Percentiles rank a stretch among this genome's conserved stretches.
Conservation (phyloP, 129 eudicot species). For the Rutidosis leptorrhynchoides region DNA sequence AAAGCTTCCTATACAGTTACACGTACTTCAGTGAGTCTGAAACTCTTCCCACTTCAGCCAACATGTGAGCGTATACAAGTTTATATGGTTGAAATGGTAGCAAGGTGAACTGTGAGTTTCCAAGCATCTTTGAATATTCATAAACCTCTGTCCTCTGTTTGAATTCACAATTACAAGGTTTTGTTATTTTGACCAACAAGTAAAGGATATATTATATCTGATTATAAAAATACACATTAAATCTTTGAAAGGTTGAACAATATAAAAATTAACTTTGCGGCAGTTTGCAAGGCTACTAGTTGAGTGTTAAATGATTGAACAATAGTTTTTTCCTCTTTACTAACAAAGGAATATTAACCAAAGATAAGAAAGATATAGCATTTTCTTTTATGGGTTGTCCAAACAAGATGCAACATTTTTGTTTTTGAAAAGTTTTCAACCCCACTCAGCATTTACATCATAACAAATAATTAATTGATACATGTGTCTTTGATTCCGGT, state of each 20-base stretch:
- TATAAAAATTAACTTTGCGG: not conserved
- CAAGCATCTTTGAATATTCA: conserved; percentile 77
- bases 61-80: conserved; percentile 83
- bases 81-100: conserved; percentile 92
- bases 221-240: not conserved
- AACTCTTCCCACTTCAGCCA: conserved; percentile 92
- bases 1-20: not conserved
- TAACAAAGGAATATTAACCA: not conserved
- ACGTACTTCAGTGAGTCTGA: conserved; percentile 81
- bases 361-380: not conserved
- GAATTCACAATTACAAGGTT: conserved; percentile 22
- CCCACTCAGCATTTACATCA: not conserved
- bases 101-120: conserved; percentile 83
- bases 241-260: not conserved
- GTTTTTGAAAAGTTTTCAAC: not conserved
- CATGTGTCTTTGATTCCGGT: conserved; percentile 8
- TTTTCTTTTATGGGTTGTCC: not conserved
- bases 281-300: not conserved
- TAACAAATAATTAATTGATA: not conserved
- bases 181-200: conserved; percentile 16
- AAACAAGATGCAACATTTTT: not conserved
- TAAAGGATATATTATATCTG: not conserved
- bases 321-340: not conserved
- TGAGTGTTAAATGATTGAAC: too few species aligned
- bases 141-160: conserved; percentile 86